These are phyloP conservation scores for Mastigamoeba balamuthi DNA, from an alignment of 78 protist species.

Conservation along the genomic window DNA sequence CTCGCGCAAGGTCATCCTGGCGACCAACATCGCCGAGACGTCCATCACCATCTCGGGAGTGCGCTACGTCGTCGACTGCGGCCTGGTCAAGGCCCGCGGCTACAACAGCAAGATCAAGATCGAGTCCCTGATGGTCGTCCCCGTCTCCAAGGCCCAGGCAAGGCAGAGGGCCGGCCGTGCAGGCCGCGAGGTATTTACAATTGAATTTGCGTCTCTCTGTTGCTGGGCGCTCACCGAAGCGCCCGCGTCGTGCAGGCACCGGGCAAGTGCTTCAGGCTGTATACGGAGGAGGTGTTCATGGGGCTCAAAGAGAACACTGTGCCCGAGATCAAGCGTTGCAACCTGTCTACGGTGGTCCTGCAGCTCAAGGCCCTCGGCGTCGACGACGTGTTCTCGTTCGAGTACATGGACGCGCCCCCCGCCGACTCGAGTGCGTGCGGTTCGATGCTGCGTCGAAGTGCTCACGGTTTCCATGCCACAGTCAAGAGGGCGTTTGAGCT, in stretches of 20 bases:
- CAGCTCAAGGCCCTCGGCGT: conserved; percentile 51
- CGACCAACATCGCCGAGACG: conserved; percentile 96
- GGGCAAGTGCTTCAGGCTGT: conserved; percentile 37
- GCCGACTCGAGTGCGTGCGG: neutral
- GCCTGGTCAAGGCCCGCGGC: conserved; percentile 58
- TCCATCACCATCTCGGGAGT: conserved; percentile 85
- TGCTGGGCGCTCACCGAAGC: too few species aligned
- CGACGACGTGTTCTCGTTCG: conserved; percentile 34
- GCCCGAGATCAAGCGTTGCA: conserved; percentile 42
- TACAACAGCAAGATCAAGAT: conserved; percentile 51
- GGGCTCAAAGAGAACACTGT: conserved; percentile 14
- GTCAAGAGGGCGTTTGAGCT: neutral
- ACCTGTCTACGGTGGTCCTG: conserved; percentile 29
- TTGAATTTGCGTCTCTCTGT: neutral
- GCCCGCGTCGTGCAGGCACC: neutral
- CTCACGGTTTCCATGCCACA: neutral
- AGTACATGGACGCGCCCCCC: conserved; percentile 50
- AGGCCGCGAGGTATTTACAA: conserved; percentile 46
- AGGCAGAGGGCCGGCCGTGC: conserved; percentile 76
- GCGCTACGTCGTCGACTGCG: conserved; percentile 75
- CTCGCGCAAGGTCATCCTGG: conserved; percentile 69
- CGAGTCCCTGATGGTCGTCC: conserved; percentile 51
- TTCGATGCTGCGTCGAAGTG: neutral
- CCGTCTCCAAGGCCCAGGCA: conserved; percentile 66
- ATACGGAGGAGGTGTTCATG: conserved; percentile 26